Evolutionary conservation across 805 yeast species (phyloP).

Genomic region (Yarrowia sp.): DNA sequence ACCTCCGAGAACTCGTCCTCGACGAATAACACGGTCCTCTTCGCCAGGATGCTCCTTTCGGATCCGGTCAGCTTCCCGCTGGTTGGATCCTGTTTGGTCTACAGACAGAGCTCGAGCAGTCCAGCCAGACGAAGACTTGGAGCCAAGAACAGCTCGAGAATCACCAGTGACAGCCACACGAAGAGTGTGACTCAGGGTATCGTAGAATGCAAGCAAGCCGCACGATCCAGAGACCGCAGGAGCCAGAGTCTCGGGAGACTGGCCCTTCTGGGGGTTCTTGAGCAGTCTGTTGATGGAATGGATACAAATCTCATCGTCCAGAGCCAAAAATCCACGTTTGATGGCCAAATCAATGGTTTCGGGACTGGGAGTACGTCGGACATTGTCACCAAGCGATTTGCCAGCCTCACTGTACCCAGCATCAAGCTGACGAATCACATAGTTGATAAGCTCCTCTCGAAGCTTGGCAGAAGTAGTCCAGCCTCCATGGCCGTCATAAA

Average conservation of each 20-base stretch:
- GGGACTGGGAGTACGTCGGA: constrained; percentile 61
- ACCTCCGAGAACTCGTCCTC: constrained; percentile 89
- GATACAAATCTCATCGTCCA: constrained; percentile 84
- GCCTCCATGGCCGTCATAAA: constrained; percentile 97
- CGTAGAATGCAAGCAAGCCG: constrained; percentile 83
- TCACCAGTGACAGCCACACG: constrained; percentile 96
- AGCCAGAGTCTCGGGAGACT: constrained; percentile 69
- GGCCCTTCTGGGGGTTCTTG: constrained; percentile 56
- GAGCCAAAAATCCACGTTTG: constrained; percentile 69
- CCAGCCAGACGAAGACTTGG: constrained; percentile 60
- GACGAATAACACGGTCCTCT: constrained; percentile 64
- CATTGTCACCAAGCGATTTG: constrained; percentile 50
- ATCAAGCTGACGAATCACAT: constrained; percentile 74
- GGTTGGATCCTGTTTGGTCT: constrained; percentile 93
- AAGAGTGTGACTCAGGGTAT: constrained; percentile 63
- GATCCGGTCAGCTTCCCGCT: constrained; percentile 78
- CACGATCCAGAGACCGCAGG: constrained; percentile 97
- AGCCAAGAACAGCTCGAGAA: constrained; percentile 84
- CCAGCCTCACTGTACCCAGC: constrained; percentile 38
- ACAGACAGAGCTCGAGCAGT: constrained; percentile 79
- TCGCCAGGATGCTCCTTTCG: constrained; percentile 89
- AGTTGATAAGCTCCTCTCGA: constrained; percentile 70
- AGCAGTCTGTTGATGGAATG: constrained; percentile 68
- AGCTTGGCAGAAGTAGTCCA: constrained; percentile 88
- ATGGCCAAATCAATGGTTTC: constrained; percentile 76